Conservation (phyloP, 331 rosid genomes). For the Rosa hybrid region DNA sequence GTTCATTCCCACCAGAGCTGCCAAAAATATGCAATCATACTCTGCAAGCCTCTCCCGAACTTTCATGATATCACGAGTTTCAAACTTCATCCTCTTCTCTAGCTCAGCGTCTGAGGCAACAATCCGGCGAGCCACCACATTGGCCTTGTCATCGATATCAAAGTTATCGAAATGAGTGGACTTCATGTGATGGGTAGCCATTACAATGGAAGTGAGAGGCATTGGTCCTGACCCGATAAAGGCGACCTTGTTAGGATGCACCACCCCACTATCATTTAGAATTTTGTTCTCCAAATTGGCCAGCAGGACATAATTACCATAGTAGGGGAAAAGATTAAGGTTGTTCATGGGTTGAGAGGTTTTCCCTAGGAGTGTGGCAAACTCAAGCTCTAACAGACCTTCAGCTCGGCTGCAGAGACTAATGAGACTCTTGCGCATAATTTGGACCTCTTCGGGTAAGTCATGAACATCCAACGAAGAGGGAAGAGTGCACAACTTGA, state of each 20-base stretch:
- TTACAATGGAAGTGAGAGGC: conserved; percentile 68
- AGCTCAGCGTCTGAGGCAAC: conserved; percentile 53
- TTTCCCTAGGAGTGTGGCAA: conserved; percentile 50
- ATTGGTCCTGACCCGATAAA: conserved; percentile 82
- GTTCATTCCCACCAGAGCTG: conserved; percentile 70
- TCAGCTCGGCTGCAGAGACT: conserved; percentile 58
- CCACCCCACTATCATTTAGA: conserved; percentile 44
- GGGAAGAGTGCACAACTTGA: conserved; percentile 57
- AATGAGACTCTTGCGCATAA: conserved; percentile 62
- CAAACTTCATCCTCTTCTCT: conserved; percentile 72
- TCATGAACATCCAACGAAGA: conserved; percentile 47
- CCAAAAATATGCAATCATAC: conserved; percentile 72
- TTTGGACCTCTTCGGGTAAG: conserved; percentile 47
- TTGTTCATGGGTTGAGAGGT: conserved; percentile 47
- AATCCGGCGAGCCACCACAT: conserved; percentile 48
- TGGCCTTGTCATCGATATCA: conserved; percentile 64
- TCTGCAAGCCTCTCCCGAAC: conserved; percentile 49
- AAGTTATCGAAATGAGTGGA: conserved; percentile 62
- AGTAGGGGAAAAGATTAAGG: conserved; percentile 64
- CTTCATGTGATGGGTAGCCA: conserved; percentile 66
- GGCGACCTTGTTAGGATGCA: conserved; percentile 52
- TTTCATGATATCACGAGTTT: conserved; percentile 50
- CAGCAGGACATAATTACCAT: conserved; percentile 62
- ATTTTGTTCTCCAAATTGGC: conserved; percentile 54
- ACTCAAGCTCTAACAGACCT: conserved; percentile 68